Percentiles rank a stretch among this genome's conserved stretches.
Evolutionary conservation across 2,329 filamentous ascomycete species (phyloP).

Genomic region (Corinectria fuckeliana): DNA sequence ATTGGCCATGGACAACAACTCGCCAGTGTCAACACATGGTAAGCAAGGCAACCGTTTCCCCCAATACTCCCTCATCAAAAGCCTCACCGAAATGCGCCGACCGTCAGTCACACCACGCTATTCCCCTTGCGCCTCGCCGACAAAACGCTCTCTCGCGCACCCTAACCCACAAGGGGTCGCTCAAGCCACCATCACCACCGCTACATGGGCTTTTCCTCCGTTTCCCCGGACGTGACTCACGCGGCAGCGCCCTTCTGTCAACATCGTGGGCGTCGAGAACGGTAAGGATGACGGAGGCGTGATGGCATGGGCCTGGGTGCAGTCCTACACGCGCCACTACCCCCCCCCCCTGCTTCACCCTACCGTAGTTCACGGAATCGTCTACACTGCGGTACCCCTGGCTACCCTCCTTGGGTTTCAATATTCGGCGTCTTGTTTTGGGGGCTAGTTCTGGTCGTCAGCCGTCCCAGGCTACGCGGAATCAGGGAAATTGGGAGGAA

Average conservation of each 20-base stretch:
- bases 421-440: neutral
- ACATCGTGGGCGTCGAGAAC: neutral
- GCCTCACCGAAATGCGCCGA: neutral
- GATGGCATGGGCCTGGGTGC: neutral
- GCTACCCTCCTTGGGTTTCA: neutral
- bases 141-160: neutral
- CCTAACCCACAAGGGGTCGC: neutral
- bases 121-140: slow-evolving; percentile 34
- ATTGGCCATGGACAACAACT: too few species aligned
- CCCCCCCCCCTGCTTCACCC: too few species aligned
- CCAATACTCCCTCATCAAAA: neutral
- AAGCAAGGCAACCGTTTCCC: too few species aligned
- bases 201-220: neutral
- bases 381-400: neutral
- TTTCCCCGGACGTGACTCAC: slow-evolving; percentile 28
- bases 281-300: too few species aligned
- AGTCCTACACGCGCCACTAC: too few species aligned
- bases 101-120: slow-evolving; percentile 13
- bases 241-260: neutral
- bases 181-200: too few species aligned
- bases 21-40: too few species aligned
- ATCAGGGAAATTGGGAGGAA: too few species aligned
- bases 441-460: neutral
- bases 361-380: too few species aligned
- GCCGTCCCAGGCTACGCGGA: neutral